Conservation (phyloP, 2,329 filamentous ascomycete species). For the Zymoseptoria crescenta region DNA sequence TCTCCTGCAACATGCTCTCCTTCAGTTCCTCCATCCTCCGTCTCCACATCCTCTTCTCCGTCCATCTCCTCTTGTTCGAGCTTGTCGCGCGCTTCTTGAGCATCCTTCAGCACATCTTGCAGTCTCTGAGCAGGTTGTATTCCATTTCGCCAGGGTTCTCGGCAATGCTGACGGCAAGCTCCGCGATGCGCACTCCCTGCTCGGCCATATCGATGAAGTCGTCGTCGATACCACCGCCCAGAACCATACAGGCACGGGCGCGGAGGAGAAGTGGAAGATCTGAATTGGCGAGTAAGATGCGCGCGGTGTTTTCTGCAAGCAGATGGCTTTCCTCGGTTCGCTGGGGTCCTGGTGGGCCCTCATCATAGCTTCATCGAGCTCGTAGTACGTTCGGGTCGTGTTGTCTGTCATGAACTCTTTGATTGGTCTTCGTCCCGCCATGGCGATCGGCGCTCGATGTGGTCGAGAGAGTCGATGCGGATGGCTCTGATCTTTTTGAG, state of each 20-base stretch:
- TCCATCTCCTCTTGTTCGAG: background rate
- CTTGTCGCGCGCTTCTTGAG: background rate
- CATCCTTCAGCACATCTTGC: background rate
- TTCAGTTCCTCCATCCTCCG: background rate
- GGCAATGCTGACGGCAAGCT: background rate
- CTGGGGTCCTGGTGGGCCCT: background rate
- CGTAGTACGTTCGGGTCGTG: background rate
- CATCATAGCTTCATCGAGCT: background rate
- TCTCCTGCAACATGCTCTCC: no score
- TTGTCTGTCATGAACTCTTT: background rate
- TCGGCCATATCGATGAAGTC: conserved; percentile 8
- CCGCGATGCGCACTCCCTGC: conserved; percentile 2
- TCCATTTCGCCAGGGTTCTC: background rate
- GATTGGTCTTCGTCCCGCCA: background rate
- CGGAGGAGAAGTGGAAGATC: conserved; percentile 5
- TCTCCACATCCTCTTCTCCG: background rate
- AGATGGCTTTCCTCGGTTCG: background rate
- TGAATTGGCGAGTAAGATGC: conserved; percentile 1
- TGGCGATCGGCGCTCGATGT: background rate
- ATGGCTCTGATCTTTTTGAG: no score
- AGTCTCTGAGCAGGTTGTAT: background rate
- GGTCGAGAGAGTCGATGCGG: background rate
- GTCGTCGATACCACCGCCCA: background rate
- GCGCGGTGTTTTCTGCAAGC: conserved; percentile 2
- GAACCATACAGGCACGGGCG: conserved; percentile 4